Evolutionary conservation across 441 rosid genomes (phyloP).

Genomic region (Gossypium trilobum): DNA sequence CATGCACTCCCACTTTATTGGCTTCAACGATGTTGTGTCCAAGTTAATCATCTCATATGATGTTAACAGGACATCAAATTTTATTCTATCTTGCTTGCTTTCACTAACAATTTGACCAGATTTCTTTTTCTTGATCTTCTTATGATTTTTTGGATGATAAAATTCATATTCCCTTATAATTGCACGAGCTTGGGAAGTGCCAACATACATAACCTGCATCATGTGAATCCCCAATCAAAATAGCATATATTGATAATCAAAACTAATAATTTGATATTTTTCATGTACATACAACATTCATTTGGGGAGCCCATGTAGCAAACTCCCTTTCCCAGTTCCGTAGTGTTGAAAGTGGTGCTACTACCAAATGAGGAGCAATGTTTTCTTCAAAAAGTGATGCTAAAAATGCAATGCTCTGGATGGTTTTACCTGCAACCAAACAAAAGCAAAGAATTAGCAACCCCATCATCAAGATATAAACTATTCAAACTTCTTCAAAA

Average conservation of each 20-base stretch:
- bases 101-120: conserved; percentile 65
- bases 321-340: conserved; percentile 98
- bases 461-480: neutral
- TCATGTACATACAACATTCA: conserved; percentile 78
- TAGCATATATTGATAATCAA: neutral
- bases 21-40: conserved; percentile 74
- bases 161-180: conserved; percentile 88
- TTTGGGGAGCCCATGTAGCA: conserved; percentile 95
- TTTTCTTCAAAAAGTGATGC: conserved; percentile 80
- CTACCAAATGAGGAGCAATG: conserved; percentile 67
- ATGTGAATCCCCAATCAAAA: conserved; percentile 15
- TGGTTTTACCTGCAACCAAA: conserved; percentile 72
- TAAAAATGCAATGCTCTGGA: conserved; percentile 93
- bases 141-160: conserved; percentile 60
- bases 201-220: conserved; percentile 90
- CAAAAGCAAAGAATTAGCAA: conserved; percentile 11
- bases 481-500: conserved; percentile 5
- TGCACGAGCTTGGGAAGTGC: conserved; percentile 77
- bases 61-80: conserved; percentile 93
- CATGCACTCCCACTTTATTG: conserved; percentile 98
- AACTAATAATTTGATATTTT: conserved; percentile 4
- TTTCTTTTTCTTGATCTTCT: conserved; percentile 82
- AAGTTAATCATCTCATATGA: conserved; percentile 97
- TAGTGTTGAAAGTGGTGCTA: conserved; percentile 96
- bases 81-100: conserved; percentile 89